Evolutionary conservation across 2,329 filamentous ascomycete species (phyloP), one percentile per base, ranked within the genome.

Genomic region (Herpomyces periplanetae): DNA sequence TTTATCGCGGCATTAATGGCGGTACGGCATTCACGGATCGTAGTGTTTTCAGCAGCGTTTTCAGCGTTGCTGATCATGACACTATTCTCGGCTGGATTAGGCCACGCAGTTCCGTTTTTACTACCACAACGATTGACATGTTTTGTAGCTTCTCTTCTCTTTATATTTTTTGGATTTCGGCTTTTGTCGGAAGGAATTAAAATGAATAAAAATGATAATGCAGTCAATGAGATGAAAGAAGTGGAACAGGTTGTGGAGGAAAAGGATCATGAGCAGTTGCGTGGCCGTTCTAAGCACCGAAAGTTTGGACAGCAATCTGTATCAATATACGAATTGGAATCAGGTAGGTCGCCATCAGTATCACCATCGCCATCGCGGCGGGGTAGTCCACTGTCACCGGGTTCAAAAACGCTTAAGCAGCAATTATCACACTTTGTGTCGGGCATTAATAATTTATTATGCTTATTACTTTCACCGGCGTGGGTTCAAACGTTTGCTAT

Each of bases 401-500:
- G 41, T 8, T 58, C 42, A 8, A 51, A 44, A 17, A 39, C 33
- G 17, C 42, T 41, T 23, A 27, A 38, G 28, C 42, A 30, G 31
- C 40, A 28, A 23, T 40, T 36, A 24, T 51, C 25, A 36, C 37
- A 38, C 17, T 20, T 36, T 5, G 24, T 51, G n/a, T 34, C 49
- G 9, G 73, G 80, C 1, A 42, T 88, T 10, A 58, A 59, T 36
- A 96, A 96, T 31, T 52, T 96, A 3, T 55, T 71, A 25, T 71
- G 66, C 5, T 47, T 96, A 4, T 50, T 96, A 3, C 49, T 96
- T 15, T 87, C 68, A 38, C 80, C 80, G 1, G 80, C 73, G 1
- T 96, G 80, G 80, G 80, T 96, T 7, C 75, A 91, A 41, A 96
- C 80, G 0, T 96, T 96, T 34, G 55, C 84, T 30, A 96, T 96